Base-by-base conservation (phyloP, 768 basidiomycete species). In the Flagelloscypha sp. region DNA sequence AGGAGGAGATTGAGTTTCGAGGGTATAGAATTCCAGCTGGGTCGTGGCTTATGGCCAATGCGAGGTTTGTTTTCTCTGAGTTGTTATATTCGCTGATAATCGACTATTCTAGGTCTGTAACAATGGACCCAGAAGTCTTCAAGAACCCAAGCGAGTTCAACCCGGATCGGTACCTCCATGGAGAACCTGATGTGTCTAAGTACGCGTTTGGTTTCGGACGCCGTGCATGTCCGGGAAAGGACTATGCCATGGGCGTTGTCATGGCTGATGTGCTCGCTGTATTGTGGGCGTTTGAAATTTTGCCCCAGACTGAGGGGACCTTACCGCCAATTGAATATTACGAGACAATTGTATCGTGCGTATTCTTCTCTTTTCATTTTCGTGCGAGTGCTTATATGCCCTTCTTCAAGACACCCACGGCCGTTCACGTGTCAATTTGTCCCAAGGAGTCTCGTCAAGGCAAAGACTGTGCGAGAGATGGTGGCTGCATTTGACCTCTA, bases 201-300 rank as follows among this genome's bases (percentile, higher is more conserved):
- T n/a, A n/a, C n/a, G 42, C 42, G 5, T 44, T 43, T 24, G 42
- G 42, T 6, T 44, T 44, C 24, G 42, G 42, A 16, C 38, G 42
- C 7, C 31, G 42, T 6, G 22, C 22, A 8, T 32, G 30, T 5
- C 7, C n/a, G 5, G 30, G 30, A 6, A 17, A 32, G 30, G 30
- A 32, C 30, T 19, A 19, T 12, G 30, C 30, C n/a, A 21, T 19
- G 17, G n/a, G 22, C 13, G 22, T 12, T 13, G 6, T 32, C 1
- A n/a, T n/a, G n/a, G n/a, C n/a, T n/a, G n/a, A n/a, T n/a, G n/a
- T n/a, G n/a, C n/a, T n/a, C n/a, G n/a, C n/a, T n/a, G n/a, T n/a
- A n/a, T n/a, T n/a, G n/a, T n/a, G n/a, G n/a, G n/a, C n/a, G n/a
- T n/a, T n/a, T n/a, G n/a, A n/a, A n/a, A n/a, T n/a, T n/a, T n/a